Percentiles rank a stretch among this genome's conserved stretches.
Evolutionary conservation across 352 stramenopile genomes (phyloP).

Genomic region (Pythium monospermum): DNA sequence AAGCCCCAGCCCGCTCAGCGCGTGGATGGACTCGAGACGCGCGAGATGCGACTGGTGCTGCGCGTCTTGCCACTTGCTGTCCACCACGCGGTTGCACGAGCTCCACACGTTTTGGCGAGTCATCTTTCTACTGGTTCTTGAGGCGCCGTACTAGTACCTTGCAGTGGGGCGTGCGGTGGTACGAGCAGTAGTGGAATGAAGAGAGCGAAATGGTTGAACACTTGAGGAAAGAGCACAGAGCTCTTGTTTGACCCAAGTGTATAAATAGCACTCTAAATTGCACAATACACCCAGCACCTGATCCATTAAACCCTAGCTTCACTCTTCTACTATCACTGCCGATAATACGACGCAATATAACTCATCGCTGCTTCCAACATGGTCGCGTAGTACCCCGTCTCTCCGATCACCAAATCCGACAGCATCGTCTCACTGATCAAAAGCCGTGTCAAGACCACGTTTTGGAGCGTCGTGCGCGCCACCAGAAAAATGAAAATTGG

Average conservation of each 20-base stretch:
- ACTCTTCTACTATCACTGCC: constrained; percentile 8
- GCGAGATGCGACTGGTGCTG: constrained; percentile 36
- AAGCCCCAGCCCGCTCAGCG: too few species aligned
- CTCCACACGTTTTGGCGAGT: constrained; percentile 32
- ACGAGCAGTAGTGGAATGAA: too few species aligned
- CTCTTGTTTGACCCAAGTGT: too few species aligned
- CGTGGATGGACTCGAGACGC: constrained; percentile 48
- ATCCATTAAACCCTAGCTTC: not conserved
- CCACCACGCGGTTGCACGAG: constrained; percentile 35
- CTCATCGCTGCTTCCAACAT: constrained; percentile 73
- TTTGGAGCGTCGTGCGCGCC: constrained; percentile 42
- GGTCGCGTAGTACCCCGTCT: constrained; percentile 77
- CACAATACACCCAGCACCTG: too few species aligned
- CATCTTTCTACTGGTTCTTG: too few species aligned
- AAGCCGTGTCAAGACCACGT: constrained; percentile 52
- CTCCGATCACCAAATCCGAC: constrained; percentile 62
- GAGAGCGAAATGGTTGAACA: too few species aligned
- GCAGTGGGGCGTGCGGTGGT: too few species aligned
- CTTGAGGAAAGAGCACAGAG: too few species aligned
- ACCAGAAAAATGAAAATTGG: constrained; percentile 79
- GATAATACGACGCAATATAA: constrained; percentile 54
- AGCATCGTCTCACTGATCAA: constrained; percentile 80
- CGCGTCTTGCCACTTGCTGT: constrained; percentile 36
- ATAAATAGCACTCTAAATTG: too few species aligned
- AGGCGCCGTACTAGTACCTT: too few species aligned